Base-by-base conservation (phyloP, 495 filamentous ascomycete species). In the Penicilliopsis zonata region DNA sequence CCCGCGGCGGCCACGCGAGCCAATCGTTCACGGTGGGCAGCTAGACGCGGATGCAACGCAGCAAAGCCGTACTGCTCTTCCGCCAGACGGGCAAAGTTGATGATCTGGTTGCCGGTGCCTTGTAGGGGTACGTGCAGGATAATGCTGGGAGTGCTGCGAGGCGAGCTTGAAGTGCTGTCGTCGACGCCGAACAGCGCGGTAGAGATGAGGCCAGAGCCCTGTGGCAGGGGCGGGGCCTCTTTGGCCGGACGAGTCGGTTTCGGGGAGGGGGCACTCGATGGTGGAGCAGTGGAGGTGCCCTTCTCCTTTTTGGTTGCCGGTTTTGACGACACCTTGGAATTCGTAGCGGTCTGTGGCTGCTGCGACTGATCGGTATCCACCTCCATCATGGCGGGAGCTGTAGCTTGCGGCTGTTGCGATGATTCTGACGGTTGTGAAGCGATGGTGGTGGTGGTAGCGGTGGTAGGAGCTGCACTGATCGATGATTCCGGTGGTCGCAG, bases 51-150 rank as follows among this genome's bases (percentile, higher is more conserved):
- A 47, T 98, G 86, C 27, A 96, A 61, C 1, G 88, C 90, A 28
- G 87, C 82, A 67, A 87, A 94, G 22, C 90, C 90, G 52, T 96
- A 96, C 35, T 74, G 77, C 32, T 93, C 86, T 51, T 93, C 85
- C 13, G 90, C 88, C 48, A 96, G 62, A 29, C 84, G 83, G 39
- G 88, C 86, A 46, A 96, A 95, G 52, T 96, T 96, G 53, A 98
- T 72, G 38, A 88, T 88, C 34, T 87, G 82, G 49, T 94, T 90
- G 10, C 67, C 74, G 40, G 80, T 76, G 17, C 82, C 82, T 21
- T 80, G 67, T 23, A 98, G 58, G 1, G 83, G 76, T 35, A 98
- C 72, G 31, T 85, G 75, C 2, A 98, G 59, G 36, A 92, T 66
- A 37, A 98, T 92, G 28, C 78, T 93, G 2, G 86, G 82, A 14